phyloP scores from a whole-genome alignment of 2,329 filamentous ascomycete species.

The Fusarium buharicum region DNA sequence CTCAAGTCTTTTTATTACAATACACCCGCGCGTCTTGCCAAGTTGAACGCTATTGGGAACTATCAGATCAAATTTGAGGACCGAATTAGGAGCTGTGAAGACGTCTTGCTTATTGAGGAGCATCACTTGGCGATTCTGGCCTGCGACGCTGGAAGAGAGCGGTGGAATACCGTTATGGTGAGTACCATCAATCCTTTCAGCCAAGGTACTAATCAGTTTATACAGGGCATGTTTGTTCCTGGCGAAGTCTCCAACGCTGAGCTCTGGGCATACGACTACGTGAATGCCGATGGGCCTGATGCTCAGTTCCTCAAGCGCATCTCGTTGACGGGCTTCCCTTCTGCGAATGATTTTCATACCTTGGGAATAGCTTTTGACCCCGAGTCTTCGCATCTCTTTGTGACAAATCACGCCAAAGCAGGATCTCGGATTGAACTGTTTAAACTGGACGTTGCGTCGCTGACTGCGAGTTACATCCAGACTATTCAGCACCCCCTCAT shows the following conservation, averaged over 20 bases:
- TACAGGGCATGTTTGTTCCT: slow-evolving; percentile 43
- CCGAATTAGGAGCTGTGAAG: slow-evolving; percentile 54
- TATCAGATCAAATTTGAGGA: slow-evolving; percentile 51
- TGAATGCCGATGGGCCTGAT: slow-evolving; percentile 16
- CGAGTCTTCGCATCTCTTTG: slow-evolving; percentile 50
- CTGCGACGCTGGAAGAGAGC: slow-evolving; percentile 54
- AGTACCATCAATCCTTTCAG: not conserved
- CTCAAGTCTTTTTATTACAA: slow-evolving; percentile 45
- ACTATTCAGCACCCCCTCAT: slow-evolving; percentile 54
- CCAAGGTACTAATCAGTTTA: not conserved
- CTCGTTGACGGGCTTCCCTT: slow-evolving; percentile 35
- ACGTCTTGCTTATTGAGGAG: slow-evolving; percentile 51
- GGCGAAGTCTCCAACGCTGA: slow-evolving; percentile 39
- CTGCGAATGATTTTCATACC: slow-evolving; percentile 52
- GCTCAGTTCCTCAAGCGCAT: slow-evolving; percentile 38
- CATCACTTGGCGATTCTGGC: slow-evolving; percentile 51
- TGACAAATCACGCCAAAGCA: slow-evolving; percentile 51
- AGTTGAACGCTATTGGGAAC: slow-evolving; percentile 43
- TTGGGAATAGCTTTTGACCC: slow-evolving; percentile 54
- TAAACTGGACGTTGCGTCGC: slow-evolving; percentile 47
- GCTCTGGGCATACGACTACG: slow-evolving; percentile 54
- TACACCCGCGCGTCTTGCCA: slow-evolving; percentile 44
- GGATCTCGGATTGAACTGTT: slow-evolving; percentile 54
- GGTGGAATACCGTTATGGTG: slow-evolving; percentile 57
- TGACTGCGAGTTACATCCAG: slow-evolving; percentile 51